These are phyloP conservation scores for Harringtonia lauricola DNA, from an alignment of 2,329 filamentous ascomycete genomes.

Conservation along the genomic window DNA sequence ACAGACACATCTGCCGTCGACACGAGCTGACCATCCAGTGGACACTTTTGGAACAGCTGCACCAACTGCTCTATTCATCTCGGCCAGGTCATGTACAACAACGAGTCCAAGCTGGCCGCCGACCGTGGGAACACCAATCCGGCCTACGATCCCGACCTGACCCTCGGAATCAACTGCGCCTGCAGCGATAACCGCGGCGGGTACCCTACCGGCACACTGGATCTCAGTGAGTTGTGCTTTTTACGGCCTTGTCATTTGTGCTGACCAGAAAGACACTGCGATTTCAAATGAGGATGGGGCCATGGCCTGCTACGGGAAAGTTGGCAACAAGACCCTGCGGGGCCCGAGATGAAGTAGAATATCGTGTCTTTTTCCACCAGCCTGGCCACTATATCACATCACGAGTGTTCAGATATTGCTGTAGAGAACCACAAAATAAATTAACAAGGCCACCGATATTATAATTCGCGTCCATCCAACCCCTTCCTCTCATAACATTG, in stretches of 20 bases:
- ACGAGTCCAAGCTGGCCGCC: neutral
- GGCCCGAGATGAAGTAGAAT: constrained; percentile 4
- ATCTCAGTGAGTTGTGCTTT: constrained; percentile 16
- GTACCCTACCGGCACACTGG: constrained; percentile 7
- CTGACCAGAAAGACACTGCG: constrained; percentile 19
- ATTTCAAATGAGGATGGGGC: constrained; percentile 25
- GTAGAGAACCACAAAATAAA: too few relatives aligned
- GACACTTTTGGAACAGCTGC: too few relatives aligned
- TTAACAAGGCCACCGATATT: too few relatives aligned
- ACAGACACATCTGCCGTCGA: too few relatives aligned
- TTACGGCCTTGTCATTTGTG: neutral
- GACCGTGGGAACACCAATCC: neutral
- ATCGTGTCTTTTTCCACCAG: too few relatives aligned
- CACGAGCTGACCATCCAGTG: too few relatives aligned
- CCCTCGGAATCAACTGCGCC: constrained; percentile 14
- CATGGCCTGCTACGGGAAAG: constrained; percentile 25
- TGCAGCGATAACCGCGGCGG: constrained; percentile 10
- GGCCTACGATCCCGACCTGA: constrained; percentile 3
- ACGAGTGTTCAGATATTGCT: too few relatives aligned
- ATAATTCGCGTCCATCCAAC: too few relatives aligned
- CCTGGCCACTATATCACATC: too few relatives aligned
- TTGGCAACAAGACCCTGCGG: constrained; percentile 23
- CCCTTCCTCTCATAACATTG: neutral
- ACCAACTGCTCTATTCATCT: constrained; percentile 9
- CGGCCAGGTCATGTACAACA: neutral